These are phyloP conservation scores for Pseudocohnilembus persalinus DNA, from an alignment of 169 alveolate genomes.

Conservation along the genomic window DNA sequence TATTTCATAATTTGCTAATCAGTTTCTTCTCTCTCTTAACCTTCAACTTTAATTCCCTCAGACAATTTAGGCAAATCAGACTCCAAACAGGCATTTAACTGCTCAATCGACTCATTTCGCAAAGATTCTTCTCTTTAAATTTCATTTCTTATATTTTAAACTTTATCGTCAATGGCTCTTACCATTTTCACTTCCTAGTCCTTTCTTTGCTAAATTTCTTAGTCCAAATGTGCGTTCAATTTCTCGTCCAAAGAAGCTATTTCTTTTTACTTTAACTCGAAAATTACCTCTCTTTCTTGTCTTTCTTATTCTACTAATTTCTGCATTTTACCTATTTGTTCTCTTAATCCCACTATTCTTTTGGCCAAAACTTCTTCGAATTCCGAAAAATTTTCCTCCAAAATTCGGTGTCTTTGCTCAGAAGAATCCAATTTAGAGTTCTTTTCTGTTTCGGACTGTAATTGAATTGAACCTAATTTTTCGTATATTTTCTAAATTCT, in stretches of 20 bases:
- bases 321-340: not conserved
- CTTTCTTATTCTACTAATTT: constrained; percentile 21
- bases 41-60: constrained; percentile 55
- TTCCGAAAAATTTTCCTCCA: not conserved
- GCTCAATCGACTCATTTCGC: constrained; percentile 62
- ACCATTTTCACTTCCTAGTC: constrained; percentile 58
- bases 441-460: not conserved
- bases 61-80: constrained; percentile 60
- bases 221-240: constrained; percentile 19
- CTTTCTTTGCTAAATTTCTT: constrained; percentile 8
- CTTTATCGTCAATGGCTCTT: constrained; percentile 60
- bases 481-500: not conserved
- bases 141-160: constrained; percentile 55
- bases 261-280: constrained; percentile 43
- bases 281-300: constrained; percentile 30
- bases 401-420: not conserved
- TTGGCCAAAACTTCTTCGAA: not conserved
- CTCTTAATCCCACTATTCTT: not conserved
- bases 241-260: constrained; percentile 26
- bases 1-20: constrained; percentile 58
- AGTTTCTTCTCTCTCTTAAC: constrained; percentile 67
- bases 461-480: not conserved
- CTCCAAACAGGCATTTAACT: constrained; percentile 57
- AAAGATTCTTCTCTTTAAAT: constrained; percentile 53
- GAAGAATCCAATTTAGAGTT: not conserved